Evolutionary conservation across 345 rosid genomes (phyloP), one percentile per base, ranked within the genome.

Genomic region (Camelina sativa): DNA sequence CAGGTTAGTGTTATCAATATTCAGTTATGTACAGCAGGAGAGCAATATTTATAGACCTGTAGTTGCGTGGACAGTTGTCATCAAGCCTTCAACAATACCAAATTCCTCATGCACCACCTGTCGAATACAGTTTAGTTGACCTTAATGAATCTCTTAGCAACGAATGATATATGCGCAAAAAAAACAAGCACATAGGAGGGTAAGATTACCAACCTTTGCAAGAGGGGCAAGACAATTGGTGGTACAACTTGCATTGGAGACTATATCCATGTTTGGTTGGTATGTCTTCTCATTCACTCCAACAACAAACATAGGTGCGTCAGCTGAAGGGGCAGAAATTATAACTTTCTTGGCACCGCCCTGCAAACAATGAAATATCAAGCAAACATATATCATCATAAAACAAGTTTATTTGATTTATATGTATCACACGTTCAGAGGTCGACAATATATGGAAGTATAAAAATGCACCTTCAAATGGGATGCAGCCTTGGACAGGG

Each of bases 201-300:
- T 25, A 15, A 8, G 51, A 59, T 59, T 66, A 19, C 81, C 72
- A 72, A 92, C 99, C 99, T 96, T 96, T 17, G 99, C 99, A 80
- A 96, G 93, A 82, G 99, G 98, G 71, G 99, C 99, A 83, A 96
- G 98, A 81, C 99, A 96, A 78, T 92, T 96, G 76, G 99, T 96
- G 38, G 99, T 96, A 82, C 99, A 96, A 80, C 99, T 96, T 41
- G 99, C 99, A 72, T 96, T 96, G 72, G 99, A 96, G 78, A 96
- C 98, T 63, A 96, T 74, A 64, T 96, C 91, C 98, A 96, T 96
- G 86, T 71, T 87, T 62, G 95, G 85, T 73, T 83, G 76, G 87
- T 96, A 96, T 50, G 86, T 76, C 71, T 84, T 78, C 88, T 96
- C 99, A 72, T 96, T 96, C 22, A 96, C 99, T 50, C 99, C 99